phyloP scores from a whole-genome alignment of 1,139 yeast species.

The Candida sanyaensis region DNA sequence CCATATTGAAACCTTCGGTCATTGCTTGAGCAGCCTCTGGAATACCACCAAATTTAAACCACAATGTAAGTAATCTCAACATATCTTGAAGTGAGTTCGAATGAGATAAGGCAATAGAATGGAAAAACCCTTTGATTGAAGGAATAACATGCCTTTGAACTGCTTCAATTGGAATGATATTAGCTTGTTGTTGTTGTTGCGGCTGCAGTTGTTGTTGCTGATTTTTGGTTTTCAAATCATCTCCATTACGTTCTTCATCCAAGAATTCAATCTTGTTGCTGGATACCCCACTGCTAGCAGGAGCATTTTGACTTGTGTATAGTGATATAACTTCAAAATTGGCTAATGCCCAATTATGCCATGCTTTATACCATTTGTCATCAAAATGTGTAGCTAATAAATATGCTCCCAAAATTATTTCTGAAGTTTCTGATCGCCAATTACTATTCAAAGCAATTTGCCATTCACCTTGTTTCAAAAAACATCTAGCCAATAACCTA shows the following conservation, averaged over 20 bases:
- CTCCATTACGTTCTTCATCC: slow-evolving; percentile 19
- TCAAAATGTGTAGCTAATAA: slow-evolving; percentile 94
- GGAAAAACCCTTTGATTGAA: slow-evolving; percentile 93
- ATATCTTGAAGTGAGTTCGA: slow-evolving; percentile 93
- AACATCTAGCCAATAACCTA: slow-evolving; percentile 88
- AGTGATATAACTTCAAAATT: slow-evolving; percentile 91
- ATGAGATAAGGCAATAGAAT: slow-evolving; percentile 84
- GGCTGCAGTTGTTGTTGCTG: slow-evolving; percentile 7
- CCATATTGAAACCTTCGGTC: slow-evolving; percentile 88
- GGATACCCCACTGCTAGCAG: slow-evolving; percentile 18
- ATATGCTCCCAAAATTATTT: slow-evolving; percentile 84
- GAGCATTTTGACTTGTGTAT: slow-evolving; percentile 42
- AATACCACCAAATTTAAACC: slow-evolving; percentile 96
- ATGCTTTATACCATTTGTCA: slow-evolving; percentile 92
- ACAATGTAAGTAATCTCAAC: slow-evolving; percentile 80
- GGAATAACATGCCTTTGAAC: slow-evolving; percentile 90
- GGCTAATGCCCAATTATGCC: slow-evolving; percentile 99
- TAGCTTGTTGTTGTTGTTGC: slow-evolving; percentile 16
- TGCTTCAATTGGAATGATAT: slow-evolving; percentile 52
- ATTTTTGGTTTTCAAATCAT: slow-evolving; percentile 13
- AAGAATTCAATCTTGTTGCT: slow-evolving; percentile 17
- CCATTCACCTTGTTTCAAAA: slow-evolving; percentile 98
- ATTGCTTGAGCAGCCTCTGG: slow-evolving; percentile 91
- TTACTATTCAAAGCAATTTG: slow-evolving; percentile 75
- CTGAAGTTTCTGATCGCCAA: slow-evolving; percentile 83